These are phyloP conservation scores for Geranium rotundifolium DNA, from an alignment of 345 rosid species.

Conservation along the genomic window DNA sequence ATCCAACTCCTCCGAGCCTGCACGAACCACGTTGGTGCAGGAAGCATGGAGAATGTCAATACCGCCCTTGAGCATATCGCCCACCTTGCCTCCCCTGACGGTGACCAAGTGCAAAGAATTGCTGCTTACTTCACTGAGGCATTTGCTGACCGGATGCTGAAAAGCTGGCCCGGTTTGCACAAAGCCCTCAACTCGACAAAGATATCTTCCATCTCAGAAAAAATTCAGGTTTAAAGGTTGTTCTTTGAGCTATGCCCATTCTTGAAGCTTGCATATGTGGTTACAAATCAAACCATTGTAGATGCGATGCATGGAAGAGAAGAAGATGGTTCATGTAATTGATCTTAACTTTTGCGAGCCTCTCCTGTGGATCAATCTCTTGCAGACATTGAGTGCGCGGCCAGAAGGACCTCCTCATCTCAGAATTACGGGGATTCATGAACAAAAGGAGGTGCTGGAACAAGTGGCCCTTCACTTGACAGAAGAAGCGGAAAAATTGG, in stretches of 20 bases:
- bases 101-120: constrained; percentile 61
- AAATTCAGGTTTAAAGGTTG: constrained; percentile 36
- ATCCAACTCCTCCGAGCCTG: constrained; percentile 47
- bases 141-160: constrained; percentile 51
- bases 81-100: constrained; percentile 53
- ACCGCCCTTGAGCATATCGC: constrained; percentile 53
- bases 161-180: constrained; percentile 66
- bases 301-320: constrained; percentile 69
- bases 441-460: constrained; percentile 50
- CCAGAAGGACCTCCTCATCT: constrained; percentile 68
- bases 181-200: constrained; percentile 56
- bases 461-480: constrained; percentile 47
- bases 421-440: constrained; percentile 60
- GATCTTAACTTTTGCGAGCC: constrained; percentile 54
- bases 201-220: constrained; percentile 28
- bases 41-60: constrained; percentile 52
- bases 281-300: constrained; percentile 55
- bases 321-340: constrained; percentile 59
- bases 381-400: constrained; percentile 40
- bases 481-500: constrained; percentile 60
- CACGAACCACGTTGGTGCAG: constrained; percentile 49
- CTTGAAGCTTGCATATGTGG: constrained; percentile 45
- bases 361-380: constrained; percentile 63
- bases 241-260: constrained; percentile 69
- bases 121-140: constrained; percentile 71